Evolutionary conservation across 768 basidiomycete genomes (phyloP).

Genomic region (Xanthoconium purpureum): DNA sequence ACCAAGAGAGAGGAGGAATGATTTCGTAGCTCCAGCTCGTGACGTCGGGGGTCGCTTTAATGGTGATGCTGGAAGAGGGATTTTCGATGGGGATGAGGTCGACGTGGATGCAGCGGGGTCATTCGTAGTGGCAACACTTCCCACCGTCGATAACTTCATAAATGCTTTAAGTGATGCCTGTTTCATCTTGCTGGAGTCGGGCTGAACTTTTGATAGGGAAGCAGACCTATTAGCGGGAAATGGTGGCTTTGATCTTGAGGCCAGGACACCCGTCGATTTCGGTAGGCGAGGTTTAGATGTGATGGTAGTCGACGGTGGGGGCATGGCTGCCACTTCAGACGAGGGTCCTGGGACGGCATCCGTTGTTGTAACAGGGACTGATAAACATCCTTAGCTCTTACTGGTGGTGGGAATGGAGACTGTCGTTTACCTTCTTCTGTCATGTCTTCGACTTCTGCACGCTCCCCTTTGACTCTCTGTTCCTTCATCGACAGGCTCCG

Average conservation of each 20-base stretch:
- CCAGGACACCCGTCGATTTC: neutral
- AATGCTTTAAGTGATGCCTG: constrained; percentile 27
- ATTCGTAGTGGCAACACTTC: too few species aligned
- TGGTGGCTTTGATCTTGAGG: constrained; percentile 7
- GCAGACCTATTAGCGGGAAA: neutral
- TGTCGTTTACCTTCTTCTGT: constrained; percentile 1
- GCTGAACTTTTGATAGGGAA: constrained; percentile 12
- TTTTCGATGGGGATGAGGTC: constrained; percentile 27
- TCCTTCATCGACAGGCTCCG: constrained; percentile 30
- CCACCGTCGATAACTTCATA: constrained; percentile 2
- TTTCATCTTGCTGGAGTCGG: constrained; percentile 19
- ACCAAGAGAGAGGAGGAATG: constrained; percentile 6
- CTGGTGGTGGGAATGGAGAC: neutral
- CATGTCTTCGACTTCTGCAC: neutral
- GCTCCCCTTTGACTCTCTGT: constrained; percentile 4
- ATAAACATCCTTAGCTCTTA: constrained; percentile 4
- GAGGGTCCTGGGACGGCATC: neutral
- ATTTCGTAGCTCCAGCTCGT: constrained; percentile 4
- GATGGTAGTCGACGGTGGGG: neutral
- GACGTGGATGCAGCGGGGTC: constrained; percentile 1
- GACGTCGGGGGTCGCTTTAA: constrained; percentile 12
- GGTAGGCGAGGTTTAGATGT: constrained; percentile 6
- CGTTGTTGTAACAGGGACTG: neutral
- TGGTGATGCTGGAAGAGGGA: constrained; percentile 25
- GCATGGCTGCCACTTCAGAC: neutral